A percentile compares a stretch with the other conserved stretches of the same genome.
phyloP scores from a whole-genome alignment of 306 rosid species.

The Vigna angularis region DNA sequence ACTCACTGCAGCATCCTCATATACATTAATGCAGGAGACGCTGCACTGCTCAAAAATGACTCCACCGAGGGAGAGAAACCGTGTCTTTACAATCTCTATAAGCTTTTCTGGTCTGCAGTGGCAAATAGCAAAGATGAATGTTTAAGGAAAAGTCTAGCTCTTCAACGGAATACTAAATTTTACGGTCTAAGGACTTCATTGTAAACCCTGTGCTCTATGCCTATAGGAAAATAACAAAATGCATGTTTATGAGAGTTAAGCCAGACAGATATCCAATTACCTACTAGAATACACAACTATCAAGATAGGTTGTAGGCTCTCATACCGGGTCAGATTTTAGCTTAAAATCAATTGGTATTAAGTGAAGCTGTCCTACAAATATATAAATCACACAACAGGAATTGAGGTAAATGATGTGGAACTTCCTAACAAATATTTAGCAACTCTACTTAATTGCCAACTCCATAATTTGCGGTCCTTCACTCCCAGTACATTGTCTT shows the following conservation, averaged over 20 bases:
- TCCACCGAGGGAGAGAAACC: conserved; percentile 85
- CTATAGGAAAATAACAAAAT: conserved; percentile 9
- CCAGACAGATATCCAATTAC: no score
- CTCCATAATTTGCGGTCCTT: neutral
- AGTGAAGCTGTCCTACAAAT: no score
- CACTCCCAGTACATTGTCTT: neutral
- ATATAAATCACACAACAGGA: no score
- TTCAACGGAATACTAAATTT: conserved; percentile 14
- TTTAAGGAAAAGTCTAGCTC: conserved; percentile 34
- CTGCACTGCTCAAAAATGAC: conserved; percentile 72
- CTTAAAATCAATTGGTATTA: no score
- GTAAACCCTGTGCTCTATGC: conserved; percentile 1
- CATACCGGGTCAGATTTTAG: no score
- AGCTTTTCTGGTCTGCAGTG: conserved; percentile 78
- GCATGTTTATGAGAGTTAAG: neutral
- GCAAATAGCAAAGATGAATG: conserved; percentile 28
- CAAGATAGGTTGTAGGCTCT: no score
- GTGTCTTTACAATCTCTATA: conserved; percentile 78
- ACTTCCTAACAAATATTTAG: neutral
- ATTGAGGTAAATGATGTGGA: no score
- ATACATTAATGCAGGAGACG: conserved; percentile 66
- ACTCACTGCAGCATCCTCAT: conserved; percentile 91
- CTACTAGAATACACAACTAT: no score
- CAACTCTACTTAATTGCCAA: neutral
- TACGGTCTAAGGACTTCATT: conserved; percentile 10